Evolutionary conservation across 768 basidiomycete genomes (phyloP), one percentile per base, ranked within the genome.

Genomic region (Termitomyces sp.): DNA sequence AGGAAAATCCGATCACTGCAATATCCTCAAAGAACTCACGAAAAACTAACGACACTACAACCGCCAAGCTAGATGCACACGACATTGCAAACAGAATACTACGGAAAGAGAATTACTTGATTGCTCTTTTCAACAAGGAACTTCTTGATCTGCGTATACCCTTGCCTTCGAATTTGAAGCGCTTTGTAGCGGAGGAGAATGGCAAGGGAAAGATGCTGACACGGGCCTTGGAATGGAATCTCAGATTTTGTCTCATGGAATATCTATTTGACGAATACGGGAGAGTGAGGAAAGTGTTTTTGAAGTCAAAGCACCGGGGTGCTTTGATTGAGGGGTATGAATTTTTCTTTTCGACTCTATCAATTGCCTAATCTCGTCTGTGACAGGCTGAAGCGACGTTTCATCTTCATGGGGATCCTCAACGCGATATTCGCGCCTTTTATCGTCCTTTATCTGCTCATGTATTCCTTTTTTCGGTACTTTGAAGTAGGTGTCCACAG

Each of bases 391-490:
- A 77, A 79, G 61, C 78, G 92, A 56, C 83, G 97, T 3, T 91
- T 99, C 68, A 86, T 98, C 59, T 96, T 99, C 70, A 96, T 98
- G 91, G 97, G 94, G 13, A 85, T 97, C 53, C 69, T 99, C 55
- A 99, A 99, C 64, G 94, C 92, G 2, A 84, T 94, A 10, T 96
- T 98, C 63, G 92, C 91, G 1, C 97, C 97, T 0, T 96, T 98
- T 74, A 98, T 99, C 65, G 91, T 98, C 32, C 75, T 95, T 18
- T 99, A 99, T 71, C 83, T 98, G 43, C 72, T 98, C 41, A 92
- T 98, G 86, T 99, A 97, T 69, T 98, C 94, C 0, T 99, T 99
- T 80, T 99, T 99, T 79, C 90, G 96, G 4, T 99, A 99, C 70
- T 99, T 99, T 60, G 97, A 99, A 80, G 97, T 94, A 48, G 52